These are phyloP conservation scores for Epichloe sp. DNA, from an alignment of 2,329 filamentous ascomycete genomes.

Conservation along the genomic window DNA sequence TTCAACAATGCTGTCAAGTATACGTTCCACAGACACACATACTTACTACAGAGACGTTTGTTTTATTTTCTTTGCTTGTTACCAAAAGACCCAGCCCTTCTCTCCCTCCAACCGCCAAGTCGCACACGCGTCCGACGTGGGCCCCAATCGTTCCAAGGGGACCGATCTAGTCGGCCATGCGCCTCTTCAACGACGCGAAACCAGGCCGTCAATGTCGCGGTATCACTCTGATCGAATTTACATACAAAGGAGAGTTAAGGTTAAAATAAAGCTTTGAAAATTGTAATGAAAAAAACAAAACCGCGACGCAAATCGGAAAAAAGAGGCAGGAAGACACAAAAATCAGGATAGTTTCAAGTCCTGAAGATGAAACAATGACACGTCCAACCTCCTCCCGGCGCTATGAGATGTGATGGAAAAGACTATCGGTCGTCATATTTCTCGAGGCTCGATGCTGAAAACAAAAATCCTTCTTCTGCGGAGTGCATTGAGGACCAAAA, in stretches of 20 bases:
- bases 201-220: conserved; percentile 1
- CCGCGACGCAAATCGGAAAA: conserved; percentile 1
- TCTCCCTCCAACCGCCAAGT: neutral
- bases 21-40: neutral
- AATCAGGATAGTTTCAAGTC: neutral
- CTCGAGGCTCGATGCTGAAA: conserved; percentile 1
- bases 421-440: neutral
- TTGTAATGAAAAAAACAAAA: neutral
- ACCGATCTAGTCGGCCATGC: neutral
- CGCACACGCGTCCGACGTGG: neutral
- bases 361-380: neutral
- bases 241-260: neutral
- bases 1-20: neutral
- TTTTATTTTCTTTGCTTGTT: neutral
- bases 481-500: neutral
- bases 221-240: conserved; percentile 7
- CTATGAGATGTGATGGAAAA: neutral
- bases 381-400: conserved; percentile 3
- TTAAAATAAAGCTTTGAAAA: conserved; percentile 1
- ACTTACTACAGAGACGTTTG: neutral
- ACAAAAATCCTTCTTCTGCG: neutral
- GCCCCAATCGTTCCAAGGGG: neutral
- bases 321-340: neutral
- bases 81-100: neutral
- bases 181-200: neutral